phyloP scores from a whole-genome alignment of 257 asterid genomes.

The Solanum piurae region DNA sequence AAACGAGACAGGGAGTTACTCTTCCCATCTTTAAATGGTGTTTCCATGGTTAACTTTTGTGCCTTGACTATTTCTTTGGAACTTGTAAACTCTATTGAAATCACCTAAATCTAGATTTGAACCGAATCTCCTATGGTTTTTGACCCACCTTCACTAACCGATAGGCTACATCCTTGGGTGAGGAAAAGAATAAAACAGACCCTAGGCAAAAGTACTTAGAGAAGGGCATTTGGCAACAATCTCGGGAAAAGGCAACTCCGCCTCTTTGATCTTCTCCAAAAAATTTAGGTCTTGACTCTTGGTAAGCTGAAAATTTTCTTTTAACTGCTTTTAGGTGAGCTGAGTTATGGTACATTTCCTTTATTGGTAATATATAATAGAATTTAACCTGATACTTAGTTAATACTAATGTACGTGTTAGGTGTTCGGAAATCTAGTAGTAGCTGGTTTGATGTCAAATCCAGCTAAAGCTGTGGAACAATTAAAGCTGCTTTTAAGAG shows the following conservation, averaged over 20 bases:
- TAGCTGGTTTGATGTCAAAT: not conserved
- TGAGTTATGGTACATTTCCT: not conserved
- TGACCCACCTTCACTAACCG: not conserved
- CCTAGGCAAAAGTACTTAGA: not conserved
- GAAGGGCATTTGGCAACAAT: not conserved
- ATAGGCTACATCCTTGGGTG: not conserved
- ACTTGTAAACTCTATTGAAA: not conserved
- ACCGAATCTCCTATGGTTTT: not conserved
- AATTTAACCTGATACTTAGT: not conserved
- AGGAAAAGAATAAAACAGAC: not conserved
- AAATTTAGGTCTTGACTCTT: not conserved
- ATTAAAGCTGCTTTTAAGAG: not conserved
- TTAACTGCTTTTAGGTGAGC: not conserved
- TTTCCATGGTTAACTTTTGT: not conserved
- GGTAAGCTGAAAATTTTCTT: not conserved
- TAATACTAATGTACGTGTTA: not conserved
- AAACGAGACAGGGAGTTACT: not conserved
- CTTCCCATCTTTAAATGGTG: not conserved
- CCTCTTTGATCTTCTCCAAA: not conserved
- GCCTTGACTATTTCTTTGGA: not conserved
- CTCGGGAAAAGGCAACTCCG: not conserved
- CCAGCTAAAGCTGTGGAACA: not conserved
- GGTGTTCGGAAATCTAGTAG: not conserved
- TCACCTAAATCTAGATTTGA: not conserved
- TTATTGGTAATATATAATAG: not conserved